Base-by-base conservation (phyloP, 768 basidiomycete genomes). In the Tricholoma terreum region DNA sequence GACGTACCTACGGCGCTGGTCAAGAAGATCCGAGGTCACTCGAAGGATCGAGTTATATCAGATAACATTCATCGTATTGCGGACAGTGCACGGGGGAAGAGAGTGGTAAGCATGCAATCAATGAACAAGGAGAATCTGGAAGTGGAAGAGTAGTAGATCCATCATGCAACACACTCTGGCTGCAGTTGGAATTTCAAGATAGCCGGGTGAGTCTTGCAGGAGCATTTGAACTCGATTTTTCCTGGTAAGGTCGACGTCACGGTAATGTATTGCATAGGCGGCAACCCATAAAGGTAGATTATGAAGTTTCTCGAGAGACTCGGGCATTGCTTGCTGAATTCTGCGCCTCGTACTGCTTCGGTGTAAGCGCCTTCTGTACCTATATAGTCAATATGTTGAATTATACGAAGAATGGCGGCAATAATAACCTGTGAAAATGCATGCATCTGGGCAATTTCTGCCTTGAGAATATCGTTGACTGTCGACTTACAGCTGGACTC, bases 361-460 rank as follows among this genome's bases (percentile, higher is more conserved):
- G 86, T 4, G 89, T 90, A 56, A 84, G 82, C 0, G 88, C 85
- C 84, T 87, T 90, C 89, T 90, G 58, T 6, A 46, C 43, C 12
- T 4, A 56, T 21, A 38, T 12, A 30, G 34, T 27, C 42, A 48
- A 31, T 50, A 12, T 55, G 27, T 55, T 19, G 22, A n/a, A 36
- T 33, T 30, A 52, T 49, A 21, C 12, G 24, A 30, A 50, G 10
- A 9, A 22, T 15, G 15, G 34, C 5, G 22, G 12, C 21, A 50
- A 11, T n/a, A 54, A 73, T 52, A 61, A 91, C 92, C 84, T 94
- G 91, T 12, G 91, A 91, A 71, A 94, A 94, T 4, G 92, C 91
- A 63, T 94, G 91, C 81, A 94, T 86, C 56, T 87, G 82, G 0
- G 87, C 76, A 56, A 94, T 92, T 63, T 92, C 77, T 2, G 73